Evolutionary conservation across 768 basidiomycete species (phyloP), one percentile per base, ranked within the genome.

Genomic region (Termitomyces sp.): DNA sequence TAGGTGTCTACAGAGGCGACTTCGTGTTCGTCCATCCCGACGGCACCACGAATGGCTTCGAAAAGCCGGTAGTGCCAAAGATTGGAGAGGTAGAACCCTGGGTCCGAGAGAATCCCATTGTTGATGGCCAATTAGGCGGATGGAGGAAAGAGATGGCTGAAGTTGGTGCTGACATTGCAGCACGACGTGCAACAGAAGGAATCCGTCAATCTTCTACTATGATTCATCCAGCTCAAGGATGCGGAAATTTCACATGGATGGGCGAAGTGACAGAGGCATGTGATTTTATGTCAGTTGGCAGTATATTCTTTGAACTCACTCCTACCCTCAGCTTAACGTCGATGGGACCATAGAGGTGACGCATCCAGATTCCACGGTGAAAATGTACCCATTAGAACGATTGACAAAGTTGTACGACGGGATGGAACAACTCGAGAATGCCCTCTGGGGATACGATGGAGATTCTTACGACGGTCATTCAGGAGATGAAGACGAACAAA

Each of bases 41-140:
- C 60, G 85, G 83, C 42, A 73, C 78, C n/a, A 86, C 82, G 14
- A 97, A 95, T 66, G 90, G 91, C 10, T 79, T 80, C 35, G 66
- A 77, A 31, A 68, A 73, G 12, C 91, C 94, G 3, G 75, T 78
- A 55, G 87, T 98, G 33, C 93, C 94, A 9, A 78, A 79, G 50
- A 87, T 98, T 28, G 94, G 94, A 28, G 91, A 94, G 70, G 68
- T 92, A 26, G 93, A 94, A 65, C 67, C 78, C 23, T 91, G 90
- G 87, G 84, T 91, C 26, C 80, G 83, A 47, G 86, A 93, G 63
- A 61, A 72, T 37, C 79, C 83, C 0, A 68, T 78, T 26, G 65
- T 75, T 23, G 73, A 79, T 55, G 82, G 82, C 5, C 77, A 83
- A 53, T 69, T 85, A 48, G 69, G 71, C 47, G 87, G 88, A 8